Base-by-base conservation (phyloP, 768 basidiomycete species). In the Daedaleopsis sinensis region DNA sequence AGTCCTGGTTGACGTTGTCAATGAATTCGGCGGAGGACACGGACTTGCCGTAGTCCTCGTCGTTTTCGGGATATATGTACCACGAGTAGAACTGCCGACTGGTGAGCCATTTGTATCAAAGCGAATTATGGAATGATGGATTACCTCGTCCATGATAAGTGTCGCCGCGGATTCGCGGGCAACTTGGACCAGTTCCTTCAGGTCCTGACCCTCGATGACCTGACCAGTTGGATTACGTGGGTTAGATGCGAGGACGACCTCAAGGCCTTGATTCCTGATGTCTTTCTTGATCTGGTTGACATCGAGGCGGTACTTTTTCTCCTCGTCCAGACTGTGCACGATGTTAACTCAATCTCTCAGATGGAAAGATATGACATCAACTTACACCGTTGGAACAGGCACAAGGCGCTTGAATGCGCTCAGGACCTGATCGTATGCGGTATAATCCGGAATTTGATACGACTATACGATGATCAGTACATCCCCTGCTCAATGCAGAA, bases 181-280 rank as follows among this genome's bases (percentile, higher is more conserved):
- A 48, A 95, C 76, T 15, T 79, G 69, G 12, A 95, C 92, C 16
- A 98, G 84, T 50, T 91, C 85, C 67, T 89, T 84, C 55, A 98
- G 84, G 9, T 96, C 91, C 15, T 90, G 80, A 3, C 92, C 94
- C 87, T 82, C 82, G 64, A 86, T 83, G 56, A 89, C 86, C 72
- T 96, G 95, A n/a, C 96, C 94, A 1, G 96, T 97, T 3, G 96
- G 95, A 71, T 97, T 98, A 56, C 95, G 87, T n/a, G 96, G 96
- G 76, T 97, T 98, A 23, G 92, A 94, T 0, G 93, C 91, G 47
- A 96, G 78, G 58, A 96, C 83, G 52, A 96, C 93, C 12, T 89
- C 84, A 19, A 96, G 78, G 15, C 94, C 93, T 75, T 95, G 93
- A 1, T 82, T 90, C 44, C 78, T 81, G 58, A 96, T 93, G 66